A percentile compares a stretch with the other conserved stretches of the same genome.
phyloP scores from a whole-genome alignment of 2,329 filamentous ascomycete genomes.

The Aspergillus alliaceus region DNA sequence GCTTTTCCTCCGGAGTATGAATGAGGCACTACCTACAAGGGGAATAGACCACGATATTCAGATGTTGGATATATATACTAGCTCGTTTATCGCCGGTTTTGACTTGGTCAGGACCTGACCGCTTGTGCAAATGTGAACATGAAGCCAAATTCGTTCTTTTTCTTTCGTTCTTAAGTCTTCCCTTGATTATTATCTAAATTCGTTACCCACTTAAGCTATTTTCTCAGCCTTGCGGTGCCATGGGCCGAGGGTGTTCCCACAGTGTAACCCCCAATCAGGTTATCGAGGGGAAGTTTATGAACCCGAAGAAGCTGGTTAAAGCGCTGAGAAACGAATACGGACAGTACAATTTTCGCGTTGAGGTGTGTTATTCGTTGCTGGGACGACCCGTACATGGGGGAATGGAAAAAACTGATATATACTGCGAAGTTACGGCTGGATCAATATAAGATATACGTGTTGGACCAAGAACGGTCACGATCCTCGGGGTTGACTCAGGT shows the following conservation, averaged over 20 bases:
- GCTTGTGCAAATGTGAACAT: neutral
- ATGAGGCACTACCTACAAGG: no score
- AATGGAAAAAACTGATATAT: neutral
- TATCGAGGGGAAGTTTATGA: slow-evolving; percentile 8
- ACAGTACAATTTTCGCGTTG: slow-evolving; percentile 8
- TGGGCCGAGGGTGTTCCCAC: neutral
- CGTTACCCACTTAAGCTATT: neutral
- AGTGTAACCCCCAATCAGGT: slow-evolving; percentile 1
- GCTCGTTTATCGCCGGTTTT: no score
- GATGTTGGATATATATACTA: no score
- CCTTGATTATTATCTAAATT: neutral
- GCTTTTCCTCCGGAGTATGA: no score
- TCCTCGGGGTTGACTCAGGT: neutral
- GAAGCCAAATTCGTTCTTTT: neutral
- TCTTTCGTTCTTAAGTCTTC: neutral
- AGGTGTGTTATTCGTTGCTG: neutral
- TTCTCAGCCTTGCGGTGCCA: neutral
- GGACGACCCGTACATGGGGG: neutral
- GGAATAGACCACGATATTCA: no score
- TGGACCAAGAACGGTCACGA: neutral
- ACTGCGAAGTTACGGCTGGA: slow-evolving; percentile 8
- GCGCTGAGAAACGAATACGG: slow-evolving; percentile 6
- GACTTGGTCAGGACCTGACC: neutral
- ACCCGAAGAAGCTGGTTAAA: slow-evolving; percentile 4
- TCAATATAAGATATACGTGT: slow-evolving; percentile 10